Evolutionary conservation across 179 eudicot genomes (phyloP), one percentile per base, ranked within the genome.

Genomic region (Beta lomatogona): DNA sequence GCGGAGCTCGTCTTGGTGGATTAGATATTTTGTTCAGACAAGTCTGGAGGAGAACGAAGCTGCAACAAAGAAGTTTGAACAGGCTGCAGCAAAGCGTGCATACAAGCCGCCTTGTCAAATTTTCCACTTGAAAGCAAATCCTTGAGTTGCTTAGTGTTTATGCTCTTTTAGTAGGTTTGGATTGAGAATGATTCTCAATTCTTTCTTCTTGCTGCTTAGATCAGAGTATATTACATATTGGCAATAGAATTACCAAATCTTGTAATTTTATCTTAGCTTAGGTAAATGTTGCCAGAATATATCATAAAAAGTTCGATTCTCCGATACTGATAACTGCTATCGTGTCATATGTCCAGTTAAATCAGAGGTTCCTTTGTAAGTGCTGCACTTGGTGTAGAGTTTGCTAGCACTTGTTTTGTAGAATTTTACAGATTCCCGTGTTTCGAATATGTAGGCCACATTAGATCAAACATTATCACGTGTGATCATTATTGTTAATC

Each of bases 1-100:
- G 80, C 81, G 93, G 84, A 90, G 92, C 85, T 52, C 89, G 45
- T 79, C 90, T 4, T 91, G 95, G 95, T 91, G 95, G 95, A 77
- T 88, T 45, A 83, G 91, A 41, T 91, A 75, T 69, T 91, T 91
- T 80, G 88, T 90, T 18, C 92, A 90, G 82, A 91, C 87, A 68
- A 86, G 93, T 79, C 77, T 91, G 82, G 90, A 91, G 76, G 94
- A 89, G 84, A 91, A 91, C 50, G 92, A 91, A 87, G 81, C 63
- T 61, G 92, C 83, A 4, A 67, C 86, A 45, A 91, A 91, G 83
- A 89, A 88, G 84, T 91, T 89, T 28, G 89, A 91, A 10, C 89
- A 91, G 79, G 89, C 92, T 77, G 81, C 90, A 6, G 81, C 71
- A 22, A 85, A 88, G 82, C 83, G 79, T 9, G 89, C 92, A 3